A percentile compares a stretch with the other conserved stretches of the same genome.
These are phyloP conservation scores for Filosporella fistucella DNA, from an alignment of 495 filamentous ascomycete species.

Conservation along the genomic window DNA sequence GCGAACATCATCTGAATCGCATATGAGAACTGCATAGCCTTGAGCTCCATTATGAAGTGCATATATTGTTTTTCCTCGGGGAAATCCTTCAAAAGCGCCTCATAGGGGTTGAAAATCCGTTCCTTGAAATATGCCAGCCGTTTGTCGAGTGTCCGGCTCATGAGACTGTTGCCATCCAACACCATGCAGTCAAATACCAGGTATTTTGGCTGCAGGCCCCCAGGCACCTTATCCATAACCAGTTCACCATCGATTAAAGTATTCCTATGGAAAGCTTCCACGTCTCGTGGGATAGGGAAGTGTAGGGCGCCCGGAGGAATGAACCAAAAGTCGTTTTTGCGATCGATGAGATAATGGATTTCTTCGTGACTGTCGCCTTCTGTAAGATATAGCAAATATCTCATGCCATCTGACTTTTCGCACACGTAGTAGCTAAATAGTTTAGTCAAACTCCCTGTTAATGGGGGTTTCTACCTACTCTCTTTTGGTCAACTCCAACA, in stretches of 20 bases:
- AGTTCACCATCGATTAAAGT: conserved; percentile 93
- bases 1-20: conserved; percentile 87
- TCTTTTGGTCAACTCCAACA: conserved; percentile 67
- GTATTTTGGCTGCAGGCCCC: conserved; percentile 65
- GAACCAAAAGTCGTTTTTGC: conserved; percentile 93
- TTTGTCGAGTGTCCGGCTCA: conserved; percentile 79
- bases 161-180: conserved; percentile 69
- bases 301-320: conserved; percentile 56
- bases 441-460: not conserved
- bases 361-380: conserved; percentile 44
- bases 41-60: conserved; percentile 78
- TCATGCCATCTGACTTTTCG: conserved; percentile 96
- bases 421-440: conserved; percentile 79
- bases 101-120: conserved; percentile 75
- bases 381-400: conserved; percentile 88
- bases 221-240: conserved; percentile 68
- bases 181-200: conserved; percentile 91
- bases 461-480: conserved; percentile 50
- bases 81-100: conserved; percentile 59
- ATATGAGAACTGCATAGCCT: conserved; percentile 83
- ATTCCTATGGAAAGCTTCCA: conserved; percentile 64
- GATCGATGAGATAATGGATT: conserved; percentile 84
- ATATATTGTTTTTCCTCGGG: conserved; percentile 66
- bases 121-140: conserved; percentile 82
- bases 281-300: conserved; percentile 66